phyloP scores from a whole-genome alignment of 2,329 filamentous ascomycete genomes.

The Talaromyces sp. region DNA sequence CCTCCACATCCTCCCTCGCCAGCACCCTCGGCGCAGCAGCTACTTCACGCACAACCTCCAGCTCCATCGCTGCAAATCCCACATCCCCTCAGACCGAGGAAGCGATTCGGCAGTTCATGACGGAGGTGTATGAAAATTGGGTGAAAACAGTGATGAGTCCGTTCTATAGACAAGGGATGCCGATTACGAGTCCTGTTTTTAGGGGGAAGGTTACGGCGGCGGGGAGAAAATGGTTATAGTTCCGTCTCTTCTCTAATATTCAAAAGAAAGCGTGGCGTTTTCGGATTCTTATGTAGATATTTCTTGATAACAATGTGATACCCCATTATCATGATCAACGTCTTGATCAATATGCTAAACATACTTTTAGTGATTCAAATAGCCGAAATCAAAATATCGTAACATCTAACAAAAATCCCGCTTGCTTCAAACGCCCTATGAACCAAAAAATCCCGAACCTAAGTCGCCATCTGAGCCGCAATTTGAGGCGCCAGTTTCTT shows the following conservation, averaged over 20 bases:
- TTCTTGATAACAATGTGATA: slow-evolving; percentile 8
- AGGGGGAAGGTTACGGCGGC: slow-evolving; percentile 76
- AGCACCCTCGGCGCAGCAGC: slow-evolving; percentile 23
- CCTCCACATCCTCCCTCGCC: slow-evolving; percentile 27
- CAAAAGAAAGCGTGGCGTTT: slow-evolving; percentile 3
- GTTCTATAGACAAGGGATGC: slow-evolving; percentile 83
- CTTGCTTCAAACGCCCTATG: background rate
- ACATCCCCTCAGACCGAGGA: slow-evolving; percentile 89
- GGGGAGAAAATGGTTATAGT: slow-evolving; percentile 84
- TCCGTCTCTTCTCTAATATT: background rate
- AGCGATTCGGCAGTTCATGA: slow-evolving; percentile 90
- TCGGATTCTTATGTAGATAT: background rate
- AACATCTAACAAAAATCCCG: background rate
- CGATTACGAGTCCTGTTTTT: slow-evolving; percentile 84
- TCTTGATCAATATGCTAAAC: background rate
- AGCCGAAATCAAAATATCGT: too few relatives aligned
- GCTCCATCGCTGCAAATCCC: slow-evolving; percentile 78
- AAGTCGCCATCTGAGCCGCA: slow-evolving; percentile 20
- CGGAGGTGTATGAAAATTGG: slow-evolving; percentile 94
- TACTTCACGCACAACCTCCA: slow-evolving; percentile 51
- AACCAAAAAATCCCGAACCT: background rate
- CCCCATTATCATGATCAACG: background rate
- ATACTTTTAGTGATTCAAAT: background rate
- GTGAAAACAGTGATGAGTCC: slow-evolving; percentile 97
- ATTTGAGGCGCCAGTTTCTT: slow-evolving; percentile 45